Evolutionary conservation across 2,329 filamentous ascomycete species (phyloP).

Genomic region (Diaporthe humulicola): DNA sequence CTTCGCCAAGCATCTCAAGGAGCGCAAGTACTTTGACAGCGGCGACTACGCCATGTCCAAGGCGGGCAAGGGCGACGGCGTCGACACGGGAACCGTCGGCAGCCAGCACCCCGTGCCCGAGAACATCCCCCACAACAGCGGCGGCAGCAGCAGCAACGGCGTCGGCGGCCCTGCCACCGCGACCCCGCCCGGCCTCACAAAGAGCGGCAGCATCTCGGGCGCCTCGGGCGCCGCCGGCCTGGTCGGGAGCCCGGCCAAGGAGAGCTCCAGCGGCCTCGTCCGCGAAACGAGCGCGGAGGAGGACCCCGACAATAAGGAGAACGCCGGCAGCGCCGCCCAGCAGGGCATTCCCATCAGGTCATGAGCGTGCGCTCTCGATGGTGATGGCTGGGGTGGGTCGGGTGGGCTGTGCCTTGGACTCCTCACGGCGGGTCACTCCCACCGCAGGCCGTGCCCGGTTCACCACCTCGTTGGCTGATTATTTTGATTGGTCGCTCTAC

Average conservation of each 20-base stretch:
- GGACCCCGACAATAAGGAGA: slow-evolving; percentile 43
- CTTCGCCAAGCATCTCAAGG: slow-evolving; percentile 98
- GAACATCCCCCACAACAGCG: slow-evolving; percentile 88
- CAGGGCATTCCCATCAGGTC: slow-evolving; percentile 75
- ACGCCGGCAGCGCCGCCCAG: slow-evolving; percentile 42
- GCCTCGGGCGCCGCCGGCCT: slow-evolving; percentile 52
- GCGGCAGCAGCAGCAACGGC: slow-evolving; percentile 53
- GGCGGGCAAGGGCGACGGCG: slow-evolving; percentile 94
- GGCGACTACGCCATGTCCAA: slow-evolving; percentile 97
- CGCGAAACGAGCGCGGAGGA: slow-evolving; percentile 82
- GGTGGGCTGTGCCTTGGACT: background rate
- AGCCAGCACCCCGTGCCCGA: slow-evolving; percentile 95
- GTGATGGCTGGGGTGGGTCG: background rate
- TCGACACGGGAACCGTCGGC: slow-evolving; percentile 93
- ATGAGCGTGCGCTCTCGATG: slow-evolving; percentile 52
- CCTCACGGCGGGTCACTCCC: background rate
- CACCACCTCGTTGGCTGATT: background rate
- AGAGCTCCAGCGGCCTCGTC: slow-evolving; percentile 84
- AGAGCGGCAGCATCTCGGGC: slow-evolving; percentile 54
- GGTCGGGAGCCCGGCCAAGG: slow-evolving; percentile 87
- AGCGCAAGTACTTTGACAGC: slow-evolving; percentile 98
- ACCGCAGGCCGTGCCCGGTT: background rate
- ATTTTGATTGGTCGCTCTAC: background rate
- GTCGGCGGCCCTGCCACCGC: slow-evolving; percentile 15
- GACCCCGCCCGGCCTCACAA: slow-evolving; percentile 30